phyloP scores from a whole-genome alignment of 441 rosid species.

The Gossypium armourianum region DNA sequence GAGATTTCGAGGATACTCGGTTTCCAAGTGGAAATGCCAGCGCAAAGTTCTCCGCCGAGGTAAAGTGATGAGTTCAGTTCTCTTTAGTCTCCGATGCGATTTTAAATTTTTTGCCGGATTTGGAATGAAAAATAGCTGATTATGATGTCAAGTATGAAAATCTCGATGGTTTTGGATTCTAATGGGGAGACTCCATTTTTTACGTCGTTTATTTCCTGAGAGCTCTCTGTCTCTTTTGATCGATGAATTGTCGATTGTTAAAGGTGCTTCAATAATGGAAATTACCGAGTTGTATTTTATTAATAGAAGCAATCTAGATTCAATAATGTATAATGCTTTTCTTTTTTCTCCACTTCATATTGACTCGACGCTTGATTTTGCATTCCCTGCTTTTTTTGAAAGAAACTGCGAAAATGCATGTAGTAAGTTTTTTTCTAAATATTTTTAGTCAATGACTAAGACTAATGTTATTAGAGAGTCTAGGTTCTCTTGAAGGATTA shows the following conservation, averaged over 20 bases:
- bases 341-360: background rate
- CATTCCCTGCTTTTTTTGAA: background rate
- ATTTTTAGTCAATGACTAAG: background rate
- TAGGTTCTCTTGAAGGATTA: background rate
- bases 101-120: background rate
- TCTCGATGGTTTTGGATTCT: background rate
- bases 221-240: background rate
- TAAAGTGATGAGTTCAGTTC: constrained; percentile 9
- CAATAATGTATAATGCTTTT: background rate
- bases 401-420: background rate
- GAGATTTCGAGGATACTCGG: constrained; percentile 20
- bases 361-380: background rate
- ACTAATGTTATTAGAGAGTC: background rate
- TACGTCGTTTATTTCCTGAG: background rate
- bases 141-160: background rate
- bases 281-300: background rate
- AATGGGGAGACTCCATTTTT: background rate
- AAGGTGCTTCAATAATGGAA: background rate
- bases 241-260: background rate
- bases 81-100: background rate
- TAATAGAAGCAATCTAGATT: background rate
- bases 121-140: background rate
- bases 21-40: constrained; percentile 15
- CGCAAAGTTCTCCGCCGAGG: constrained; percentile 16
- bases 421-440: background rate